Base-by-base conservation (phyloP, 768 basidiomycete species). In the Phaffia australis region DNA sequence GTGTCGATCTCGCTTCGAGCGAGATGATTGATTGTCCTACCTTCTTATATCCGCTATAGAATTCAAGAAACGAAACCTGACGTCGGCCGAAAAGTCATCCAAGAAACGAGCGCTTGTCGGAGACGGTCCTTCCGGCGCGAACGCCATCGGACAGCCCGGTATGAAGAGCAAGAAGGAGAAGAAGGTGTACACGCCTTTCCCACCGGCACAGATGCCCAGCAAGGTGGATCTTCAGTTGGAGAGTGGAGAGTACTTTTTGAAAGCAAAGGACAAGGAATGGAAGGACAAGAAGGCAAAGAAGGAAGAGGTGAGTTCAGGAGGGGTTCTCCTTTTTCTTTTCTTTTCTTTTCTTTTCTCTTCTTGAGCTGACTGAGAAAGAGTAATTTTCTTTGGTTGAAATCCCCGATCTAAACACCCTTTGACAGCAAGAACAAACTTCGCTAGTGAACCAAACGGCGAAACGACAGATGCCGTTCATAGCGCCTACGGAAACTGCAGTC, bases 141-240 rank as follows among this genome's bases (percentile, higher is more conserved):
- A 47, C 27, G 49, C 46, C n/a, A 35, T 52, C 23, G n/a, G n/a
- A n/a, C n/a, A n/a, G n/a, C 65, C 48, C 18, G 47, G 80, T 61
- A 78, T 81, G 57, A 82, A 84, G 72, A 79, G 79, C 25, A 81
- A 83, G 71, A 94, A 93, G 83, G n/a, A n/a, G n/a, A n/a, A n/a
- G n/a, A 94, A 94, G 76, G 81, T 85, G 19, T 97, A 97, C 77
- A 97, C 95, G n/a, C 95, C 95, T 1, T 99, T 98, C 83, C 95
- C 95, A 48, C 95, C 95, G 42, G 80, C 93, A 25, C 95, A 97
- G 74, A 81, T 83, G 66, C 94, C 93, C 48, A 85, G 90, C 71
- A 98, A 97, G 82, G 89, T 89, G 49, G 95, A 99, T 77, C 75
- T 95, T 55, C 87, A 97, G 80, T 81, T 98, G 70, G 94, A 95